Conservation (phyloP, 805 yeast genomes). For the Wickerhamomyces strasburgensis region DNA sequence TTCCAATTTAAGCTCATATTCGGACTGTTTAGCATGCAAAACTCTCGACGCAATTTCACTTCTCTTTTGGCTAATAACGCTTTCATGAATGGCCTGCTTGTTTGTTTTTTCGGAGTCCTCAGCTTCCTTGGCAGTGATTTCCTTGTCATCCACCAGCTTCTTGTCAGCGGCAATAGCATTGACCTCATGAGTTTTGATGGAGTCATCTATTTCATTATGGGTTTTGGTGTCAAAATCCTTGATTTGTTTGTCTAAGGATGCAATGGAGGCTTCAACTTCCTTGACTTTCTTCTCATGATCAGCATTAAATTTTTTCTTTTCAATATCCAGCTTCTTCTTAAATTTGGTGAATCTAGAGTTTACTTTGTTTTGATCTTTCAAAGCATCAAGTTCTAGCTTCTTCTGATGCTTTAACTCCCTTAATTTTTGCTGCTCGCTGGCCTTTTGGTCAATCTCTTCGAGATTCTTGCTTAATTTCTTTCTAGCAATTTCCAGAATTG, state of each 20-base stretch:
- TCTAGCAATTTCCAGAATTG: conserved; percentile 23
- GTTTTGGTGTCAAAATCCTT: conserved; percentile 18
- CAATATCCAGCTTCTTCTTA: conserved; percentile 24
- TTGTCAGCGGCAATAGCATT: conserved; percentile 16
- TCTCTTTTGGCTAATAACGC: conserved; percentile 20
- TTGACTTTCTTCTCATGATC: conserved; percentile 16
- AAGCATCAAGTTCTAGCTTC: conserved; percentile 21
- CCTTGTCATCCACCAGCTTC: conserved; percentile 18
- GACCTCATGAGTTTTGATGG: conserved; percentile 12
- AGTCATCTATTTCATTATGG: conserved; percentile 18
- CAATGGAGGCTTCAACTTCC: conserved; percentile 20
- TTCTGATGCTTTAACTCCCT: conserved; percentile 23
- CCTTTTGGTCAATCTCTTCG: conserved; percentile 19
- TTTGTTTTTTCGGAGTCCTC: conserved; percentile 15
- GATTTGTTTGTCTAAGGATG: conserved; percentile 18
- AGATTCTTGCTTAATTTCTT: conserved; percentile 19
- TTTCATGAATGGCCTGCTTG: conserved; percentile 15
- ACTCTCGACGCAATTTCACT: conserved; percentile 23
- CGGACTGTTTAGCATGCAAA: conserved; percentile 24
- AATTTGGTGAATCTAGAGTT: conserved; percentile 24
- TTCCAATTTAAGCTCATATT: conserved; percentile 21
- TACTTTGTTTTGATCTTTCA: conserved; percentile 23
- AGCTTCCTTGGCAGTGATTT: conserved; percentile 12
- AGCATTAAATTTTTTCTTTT: conserved; percentile 16
- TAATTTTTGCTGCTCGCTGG: conserved; percentile 21